A percentile compares a stretch with the other conserved stretches of the same genome.
Conservation (phyloP, 139 green algal genomes). For the Tetraselmis striata region DNA sequence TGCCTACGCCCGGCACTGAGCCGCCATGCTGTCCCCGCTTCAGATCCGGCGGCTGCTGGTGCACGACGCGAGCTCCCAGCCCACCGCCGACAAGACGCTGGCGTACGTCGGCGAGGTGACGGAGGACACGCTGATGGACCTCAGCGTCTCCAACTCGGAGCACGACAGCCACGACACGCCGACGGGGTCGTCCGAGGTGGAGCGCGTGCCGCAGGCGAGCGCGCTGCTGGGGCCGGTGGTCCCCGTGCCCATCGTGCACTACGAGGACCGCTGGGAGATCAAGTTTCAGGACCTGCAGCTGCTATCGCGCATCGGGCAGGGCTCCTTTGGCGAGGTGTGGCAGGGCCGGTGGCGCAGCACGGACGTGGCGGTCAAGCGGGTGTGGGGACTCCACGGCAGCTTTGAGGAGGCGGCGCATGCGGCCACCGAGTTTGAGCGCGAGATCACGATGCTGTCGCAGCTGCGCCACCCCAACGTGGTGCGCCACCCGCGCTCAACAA, state of each 20-base stretch:
- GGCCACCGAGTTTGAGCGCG: constrained; percentile 34
- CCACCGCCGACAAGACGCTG: background rate
- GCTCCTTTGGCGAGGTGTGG: constrained; percentile 58
- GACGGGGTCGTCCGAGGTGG: background rate
- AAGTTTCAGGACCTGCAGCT: constrained; percentile 30
- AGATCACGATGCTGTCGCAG: constrained; percentile 49
- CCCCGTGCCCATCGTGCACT: background rate
- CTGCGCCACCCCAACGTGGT: constrained; percentile 53
- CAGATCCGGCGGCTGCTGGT: background rate
- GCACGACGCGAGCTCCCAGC: background rate
- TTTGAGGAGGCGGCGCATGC: background rate
- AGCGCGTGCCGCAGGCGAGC: background rate
- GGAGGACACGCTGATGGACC: background rate
- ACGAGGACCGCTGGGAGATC: constrained; percentile 1
- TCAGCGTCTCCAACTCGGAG: background rate
- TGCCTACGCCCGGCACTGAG: too few relatives aligned
- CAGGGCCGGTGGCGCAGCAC: constrained; percentile 55
- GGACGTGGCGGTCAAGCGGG: constrained; percentile 50
- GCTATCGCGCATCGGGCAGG: constrained; percentile 50
- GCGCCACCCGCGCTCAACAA: too few relatives aligned
- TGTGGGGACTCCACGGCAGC: constrained; percentile 10
- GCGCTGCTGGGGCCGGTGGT: background rate
- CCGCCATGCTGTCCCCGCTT: too few relatives aligned
- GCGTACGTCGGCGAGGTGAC: background rate
- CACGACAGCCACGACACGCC: background rate